A percentile compares a stretch with the other conserved stretches of the same genome.
phyloP scores from a whole-genome alignment of 1,284 basidiomycete species.

The Taiwanofungus camphoratus region DNA sequence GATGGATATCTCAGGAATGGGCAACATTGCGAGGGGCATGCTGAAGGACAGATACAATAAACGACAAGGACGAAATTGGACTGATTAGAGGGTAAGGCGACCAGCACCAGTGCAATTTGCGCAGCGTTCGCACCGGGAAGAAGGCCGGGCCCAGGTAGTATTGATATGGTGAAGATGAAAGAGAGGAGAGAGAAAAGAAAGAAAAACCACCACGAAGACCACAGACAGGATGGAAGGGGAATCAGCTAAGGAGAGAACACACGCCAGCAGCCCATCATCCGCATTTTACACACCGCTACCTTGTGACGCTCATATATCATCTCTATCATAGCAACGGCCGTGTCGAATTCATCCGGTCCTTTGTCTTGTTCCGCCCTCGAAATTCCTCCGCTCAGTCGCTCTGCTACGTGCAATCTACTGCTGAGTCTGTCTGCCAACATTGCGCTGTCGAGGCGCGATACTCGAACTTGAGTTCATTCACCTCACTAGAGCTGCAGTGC shows the following conservation, averaged over 20 bases:
- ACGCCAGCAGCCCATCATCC: too few species aligned
- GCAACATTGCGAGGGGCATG: conserved; percentile 42
- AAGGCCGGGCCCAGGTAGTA: conserved; percentile 21
- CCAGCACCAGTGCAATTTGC: conserved; percentile 39
- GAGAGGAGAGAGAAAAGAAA: conserved; percentile 15
- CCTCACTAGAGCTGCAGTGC: too few species aligned
- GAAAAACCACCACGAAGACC: conserved; percentile 20
- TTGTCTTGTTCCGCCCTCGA: not conserved
- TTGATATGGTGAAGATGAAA: too few species aligned
- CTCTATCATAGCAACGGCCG: conserved; percentile 6
- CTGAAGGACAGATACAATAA: conserved; percentile 19
- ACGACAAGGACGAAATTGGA: conserved; percentile 12
- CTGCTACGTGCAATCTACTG: too few species aligned
- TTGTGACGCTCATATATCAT: conserved; percentile 5
- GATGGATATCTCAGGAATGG: conserved; percentile 62
- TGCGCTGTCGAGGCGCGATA: too few species aligned
- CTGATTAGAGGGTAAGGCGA: conserved; percentile 28
- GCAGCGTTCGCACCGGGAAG: conserved; percentile 21
- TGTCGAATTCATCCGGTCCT: not conserved
- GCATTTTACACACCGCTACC: conserved; percentile 2
- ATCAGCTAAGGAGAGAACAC: conserved; percentile 15
- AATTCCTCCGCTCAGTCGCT: not conserved
- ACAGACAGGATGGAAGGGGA: conserved; percentile 20
- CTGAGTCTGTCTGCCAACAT: too few species aligned
- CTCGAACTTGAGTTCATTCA: too few species aligned